Base-by-base conservation (phyloP, 2,329 filamentous ascomycete genomes). In the Podosphaera aphanis region DNA sequence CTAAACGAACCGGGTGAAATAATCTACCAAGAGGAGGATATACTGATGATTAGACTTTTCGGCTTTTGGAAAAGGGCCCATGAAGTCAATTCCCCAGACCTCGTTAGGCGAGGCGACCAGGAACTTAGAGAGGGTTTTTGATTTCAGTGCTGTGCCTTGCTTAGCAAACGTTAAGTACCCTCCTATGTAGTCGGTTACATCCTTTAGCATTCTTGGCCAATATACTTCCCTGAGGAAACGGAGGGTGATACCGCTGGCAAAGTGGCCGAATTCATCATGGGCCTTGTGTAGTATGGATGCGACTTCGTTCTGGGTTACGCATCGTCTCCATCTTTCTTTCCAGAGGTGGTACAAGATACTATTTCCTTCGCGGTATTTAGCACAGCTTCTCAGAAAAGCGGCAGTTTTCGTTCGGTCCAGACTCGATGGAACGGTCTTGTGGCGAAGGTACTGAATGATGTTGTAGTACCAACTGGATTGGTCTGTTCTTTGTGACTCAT, bases 1-100 rank as follows among this genome's bases (percentile, higher is more conserved):
- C 46, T 35, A 47, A 18, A 41, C 25, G 20, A 44, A 47, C 7
- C 42, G 10, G 2, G 38, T 36, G 29, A 47, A 43, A 20, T 47
- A 43, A 38, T 47, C 45, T 20, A 47, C 21, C 2, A 29, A 19
- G 8, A 47, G 21, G 3, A 47, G 39, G 4, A 47, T 20, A 16
- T 20, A 47, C 16, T 29, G 5, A 16, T 29, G 13, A 13, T 37
- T 16, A 29, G 21, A 15, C 6, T 18, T 16, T n/a, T n/a, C 4
- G 16, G 16, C n/a, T 8, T 16, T 16, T 13, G 15, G 29, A 25
- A 44, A 18, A 5, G 41, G 18, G 6, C 46, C 21, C 8, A 43
- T 21, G 29, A 39, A 44, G 39, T 44, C 33, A 16, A 31, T 37
- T 31, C 46, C 46, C n/a, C 21, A 47, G 0, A 47, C 10, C 7